Base-by-base conservation (phyloP, 495 filamentous ascomycete genomes). In the Ramalina peruviana region DNA sequence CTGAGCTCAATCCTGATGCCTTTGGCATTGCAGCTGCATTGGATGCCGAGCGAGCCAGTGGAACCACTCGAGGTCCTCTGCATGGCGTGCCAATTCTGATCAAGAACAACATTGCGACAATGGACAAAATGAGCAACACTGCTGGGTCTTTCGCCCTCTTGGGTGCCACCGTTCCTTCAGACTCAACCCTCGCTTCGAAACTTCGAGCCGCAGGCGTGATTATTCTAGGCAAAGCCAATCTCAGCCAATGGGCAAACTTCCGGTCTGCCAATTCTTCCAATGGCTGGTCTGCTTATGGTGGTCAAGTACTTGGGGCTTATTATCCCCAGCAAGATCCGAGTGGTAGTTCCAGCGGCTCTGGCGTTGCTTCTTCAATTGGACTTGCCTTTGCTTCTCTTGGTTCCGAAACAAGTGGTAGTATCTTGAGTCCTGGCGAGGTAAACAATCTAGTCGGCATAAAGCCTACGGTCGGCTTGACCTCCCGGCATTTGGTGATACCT, bases 61-160 rank as follows among this genome's bases (percentile, higher is more conserved):
- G 75, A 3, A 57, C 26, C 19, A 38, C 40, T 38, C 48, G 58
- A 43, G 58, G 58, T 30, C 49, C 54, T 4, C 65, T 83, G 3
- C 79, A 86, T 63, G 82, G 82, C 13, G 71, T 86, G 33, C 81
- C 82, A 1, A 74, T 85, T 40, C 56, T 85, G 12, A 72, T 85
- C 60, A 85, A 86, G 63, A 74, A 81, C 58, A 82, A 78, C 57
- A 82, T 83, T 41, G 79, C 72, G 15, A 83, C 81, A 0, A 54
- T 62, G 9, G 81, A 85, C 58, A 62, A 69, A 49, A 81, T 83
- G 79, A 73, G 78, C 51, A 81, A 76, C 46, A 73, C 73, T 16
- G 79, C 76, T 15, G 79, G 80, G 6, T 82, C 78, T 0, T 80
- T 65, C 43, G 67, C 75, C 7, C 61, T 83, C 4, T 49, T 72